Evolutionary conservation across 2,329 filamentous ascomycete genomes (phyloP).

Genomic region (Cladophialophora bantiana): DNA sequence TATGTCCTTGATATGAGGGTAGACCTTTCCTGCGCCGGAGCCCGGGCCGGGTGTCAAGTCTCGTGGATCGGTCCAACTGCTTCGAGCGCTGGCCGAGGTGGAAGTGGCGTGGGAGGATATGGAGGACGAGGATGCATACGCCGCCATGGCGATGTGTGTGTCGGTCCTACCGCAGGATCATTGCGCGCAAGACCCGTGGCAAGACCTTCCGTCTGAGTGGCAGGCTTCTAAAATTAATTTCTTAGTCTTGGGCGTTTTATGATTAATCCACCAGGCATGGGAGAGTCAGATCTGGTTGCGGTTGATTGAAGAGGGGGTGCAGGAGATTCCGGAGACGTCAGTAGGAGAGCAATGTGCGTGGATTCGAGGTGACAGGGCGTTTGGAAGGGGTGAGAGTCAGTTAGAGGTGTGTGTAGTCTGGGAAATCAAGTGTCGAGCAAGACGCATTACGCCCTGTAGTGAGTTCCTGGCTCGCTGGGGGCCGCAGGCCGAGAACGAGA

Average conservation of each 20-base stretch:
- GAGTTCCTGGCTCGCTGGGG: slow-evolving; percentile 1
- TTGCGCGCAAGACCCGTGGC: slow-evolving; percentile 22
- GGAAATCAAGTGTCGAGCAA: not conserved
- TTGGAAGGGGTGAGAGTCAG: not conserved
- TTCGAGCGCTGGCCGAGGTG: slow-evolving; percentile 24
- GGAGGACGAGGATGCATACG: slow-evolving; percentile 37
- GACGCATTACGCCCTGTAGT: not conserved
- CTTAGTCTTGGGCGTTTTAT: slow-evolving; percentile 4
- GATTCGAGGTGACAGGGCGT: not conserved
- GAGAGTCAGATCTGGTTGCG: not conserved
- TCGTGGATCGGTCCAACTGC: slow-evolving; percentile 38
- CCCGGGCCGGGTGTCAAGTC: slow-evolving; percentile 26
- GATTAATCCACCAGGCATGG: slow-evolving; percentile 3
- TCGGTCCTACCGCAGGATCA: slow-evolving; percentile 32
- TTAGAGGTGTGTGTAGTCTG: not conserved
- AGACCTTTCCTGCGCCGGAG: slow-evolving; percentile 38
- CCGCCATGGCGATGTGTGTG: slow-evolving; percentile 36
- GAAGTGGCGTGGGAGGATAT: slow-evolving; percentile 28
- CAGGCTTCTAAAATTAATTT: slow-evolving; percentile 14
- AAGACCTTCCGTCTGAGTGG: slow-evolving; percentile 4
- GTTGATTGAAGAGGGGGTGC: not conserved
- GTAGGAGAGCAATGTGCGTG: not conserved
- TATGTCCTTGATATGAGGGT: slow-evolving; percentile 55
- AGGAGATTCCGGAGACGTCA: not conserved
- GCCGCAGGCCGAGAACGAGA: slow-evolving; percentile 6